Evolutionary conservation across 2,329 filamentous ascomycete species (phyloP), one percentile per base, ranked within the genome.

Genomic region (Monosporascus ibericus): DNA sequence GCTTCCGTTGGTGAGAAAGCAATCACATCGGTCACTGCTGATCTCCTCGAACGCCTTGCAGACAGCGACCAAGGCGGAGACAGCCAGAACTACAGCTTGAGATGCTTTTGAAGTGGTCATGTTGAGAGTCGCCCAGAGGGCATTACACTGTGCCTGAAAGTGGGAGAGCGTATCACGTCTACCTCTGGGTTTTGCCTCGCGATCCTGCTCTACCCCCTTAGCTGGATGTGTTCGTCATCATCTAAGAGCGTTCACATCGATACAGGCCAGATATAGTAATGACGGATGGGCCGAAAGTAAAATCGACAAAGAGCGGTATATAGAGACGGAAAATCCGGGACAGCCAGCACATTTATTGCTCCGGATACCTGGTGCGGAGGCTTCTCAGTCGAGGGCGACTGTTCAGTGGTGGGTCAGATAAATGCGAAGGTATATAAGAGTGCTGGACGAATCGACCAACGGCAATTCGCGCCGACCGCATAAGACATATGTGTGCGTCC

Each of bases 1-100:
- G 14, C 70, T 72, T 44, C 69, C 73, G 57, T 79, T 78, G 58
- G 73, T 77, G 48, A 75, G 62, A 58, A 71, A 81, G 60, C 78
- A 80, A 52, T 68, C 67, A 62, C 78, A 80, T 54, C 57, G 27
- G 36, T 55, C 51, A 47, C 60, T 60, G 48, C 49, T 59, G 20
- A 63, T 57, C 50, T 64, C 57, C n/a, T 58, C 37, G 44, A 62
- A 61, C 18, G 58, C 56, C 42, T 14, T 17, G 40, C 55, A 54
- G 9, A 54, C 54, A 24, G 51, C 47, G 3, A 52, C 48, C 22
- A 61, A 46, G 47, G 61, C 50, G 27, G 44, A 49, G 38, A 58
- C n/a, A 42, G 56, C 48, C 42, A 60, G 44, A 52, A 60, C 47
- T 25, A 58, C 47, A n/a, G 44, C 47, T 52, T 47, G 58, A 17